These are phyloP conservation scores for Tuctoria greenei DNA, from an alignment of 176 grass and related monocot species.

Conservation along the genomic window DNA sequence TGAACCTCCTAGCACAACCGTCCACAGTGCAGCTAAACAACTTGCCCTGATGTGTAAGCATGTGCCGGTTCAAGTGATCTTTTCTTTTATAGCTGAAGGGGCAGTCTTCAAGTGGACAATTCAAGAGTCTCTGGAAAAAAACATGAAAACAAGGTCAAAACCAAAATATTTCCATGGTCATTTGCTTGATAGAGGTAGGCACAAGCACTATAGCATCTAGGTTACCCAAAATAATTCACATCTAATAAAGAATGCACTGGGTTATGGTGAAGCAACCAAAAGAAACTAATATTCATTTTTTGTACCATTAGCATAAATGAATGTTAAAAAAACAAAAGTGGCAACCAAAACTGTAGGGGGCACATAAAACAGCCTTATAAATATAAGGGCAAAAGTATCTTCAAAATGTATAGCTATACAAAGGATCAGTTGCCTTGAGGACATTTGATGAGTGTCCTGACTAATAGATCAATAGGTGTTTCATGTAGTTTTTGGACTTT, in stretches of 20 bases:
- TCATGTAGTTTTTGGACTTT: too few relatives aligned
- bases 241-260: not conserved
- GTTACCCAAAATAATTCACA: not conserved
- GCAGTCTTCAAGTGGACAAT: slow-evolving; percentile 57
- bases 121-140: slow-evolving; percentile 46
- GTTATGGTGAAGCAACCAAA: not conserved
- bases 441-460: too few relatives aligned
- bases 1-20: slow-evolving; percentile 52
- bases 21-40: slow-evolving; percentile 54
- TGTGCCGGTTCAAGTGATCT: slow-evolving; percentile 69
- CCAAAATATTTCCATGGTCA: not conserved
- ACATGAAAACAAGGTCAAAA: slow-evolving; percentile 14
- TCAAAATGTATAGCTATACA: not conserved
- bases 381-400: not conserved
- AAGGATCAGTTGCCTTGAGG: too few relatives aligned
- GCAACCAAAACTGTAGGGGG: not conserved
- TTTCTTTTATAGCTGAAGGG: slow-evolving; percentile 61
- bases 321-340: not conserved
- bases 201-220: not conserved
- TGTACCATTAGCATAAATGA: not conserved
- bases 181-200: not conserved
- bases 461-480: too few relatives aligned
- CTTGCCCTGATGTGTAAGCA: slow-evolving; percentile 57
- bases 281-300: not conserved
- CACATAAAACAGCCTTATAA: not conserved